phyloP scores from a whole-genome alignment of 345 rosid genomes.

The Citrus maxima region DNA sequence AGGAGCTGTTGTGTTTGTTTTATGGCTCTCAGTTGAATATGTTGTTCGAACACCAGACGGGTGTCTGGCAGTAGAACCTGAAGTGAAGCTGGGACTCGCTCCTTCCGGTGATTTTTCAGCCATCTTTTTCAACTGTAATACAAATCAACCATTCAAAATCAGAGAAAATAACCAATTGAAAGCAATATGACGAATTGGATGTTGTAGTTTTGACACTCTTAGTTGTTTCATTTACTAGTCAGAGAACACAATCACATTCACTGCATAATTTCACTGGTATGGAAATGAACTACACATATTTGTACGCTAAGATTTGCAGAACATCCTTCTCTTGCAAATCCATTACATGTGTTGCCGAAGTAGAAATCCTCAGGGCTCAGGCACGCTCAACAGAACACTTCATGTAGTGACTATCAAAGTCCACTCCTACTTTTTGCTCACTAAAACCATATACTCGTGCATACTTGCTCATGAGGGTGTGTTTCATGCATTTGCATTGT shows the following conservation, averaged over 20 bases:
- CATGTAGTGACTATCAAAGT: neutral
- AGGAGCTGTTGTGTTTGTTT: constrained; percentile 30
- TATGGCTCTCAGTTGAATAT: constrained; percentile 29
- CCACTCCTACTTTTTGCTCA: neutral
- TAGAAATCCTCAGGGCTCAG: neutral
- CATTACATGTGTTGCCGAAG: neutral
- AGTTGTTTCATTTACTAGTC: neutral
- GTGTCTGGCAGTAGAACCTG: constrained; percentile 15
- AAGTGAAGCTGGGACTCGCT: too few species aligned
- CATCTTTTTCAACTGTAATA: neutral
- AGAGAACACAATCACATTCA: neutral
- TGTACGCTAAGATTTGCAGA: neutral
- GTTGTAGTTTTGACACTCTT: neutral
- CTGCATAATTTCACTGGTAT: neutral
- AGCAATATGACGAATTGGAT: neutral
- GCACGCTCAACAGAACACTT: neutral
- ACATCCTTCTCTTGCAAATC: neutral
- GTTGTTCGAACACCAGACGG: constrained; percentile 10
- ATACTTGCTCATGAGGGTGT: neutral
- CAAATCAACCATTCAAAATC: constrained; percentile 11
- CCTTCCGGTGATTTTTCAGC: too few species aligned
- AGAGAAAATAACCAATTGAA: constrained; percentile 5
- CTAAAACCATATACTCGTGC: neutral
- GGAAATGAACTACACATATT: neutral
- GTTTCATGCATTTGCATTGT: neutral